Conservation (phyloP, 2,329 filamentous ascomycete species). For the Fonsecaea pugnacius region DNA sequence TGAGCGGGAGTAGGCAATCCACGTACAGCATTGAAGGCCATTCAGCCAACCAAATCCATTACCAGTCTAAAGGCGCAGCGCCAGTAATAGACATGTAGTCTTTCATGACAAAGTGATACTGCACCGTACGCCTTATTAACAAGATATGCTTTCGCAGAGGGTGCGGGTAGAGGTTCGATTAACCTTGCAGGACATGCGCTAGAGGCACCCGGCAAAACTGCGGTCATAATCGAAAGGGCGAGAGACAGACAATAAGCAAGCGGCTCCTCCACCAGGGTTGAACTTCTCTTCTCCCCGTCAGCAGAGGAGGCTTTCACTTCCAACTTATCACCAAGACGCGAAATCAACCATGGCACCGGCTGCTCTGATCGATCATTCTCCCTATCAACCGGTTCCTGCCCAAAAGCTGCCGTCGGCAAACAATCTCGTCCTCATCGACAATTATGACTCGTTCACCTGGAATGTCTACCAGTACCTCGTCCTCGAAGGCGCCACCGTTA, state of each 20-base stretch:
- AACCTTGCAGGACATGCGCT: not conserved
- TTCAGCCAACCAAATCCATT: conserved; percentile 12
- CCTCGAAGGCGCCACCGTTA: conserved; percentile 90
- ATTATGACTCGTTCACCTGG: conserved; percentile 99
- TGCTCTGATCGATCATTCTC: conserved; percentile 77
- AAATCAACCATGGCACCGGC: conserved; percentile 48
- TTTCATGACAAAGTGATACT: conserved; percentile 5
- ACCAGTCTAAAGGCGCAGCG: conserved; percentile 9
- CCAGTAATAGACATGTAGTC: conserved; percentile 11
- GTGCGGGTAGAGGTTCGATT: not conserved
- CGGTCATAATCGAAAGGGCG: not conserved
- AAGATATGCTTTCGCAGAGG: not conserved
- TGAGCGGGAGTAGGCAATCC: not conserved
- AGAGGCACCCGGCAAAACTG: conserved; percentile 3
- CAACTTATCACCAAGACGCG: not conserved
- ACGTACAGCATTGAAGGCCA: conserved; percentile 3
- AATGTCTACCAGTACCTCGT: conserved; percentile 98
- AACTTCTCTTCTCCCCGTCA: not conserved
- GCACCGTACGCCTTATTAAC: not conserved
- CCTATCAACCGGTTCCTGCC: conserved; percentile 77
- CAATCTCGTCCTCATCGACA: conserved; percentile 95
- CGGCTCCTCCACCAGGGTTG: not conserved
- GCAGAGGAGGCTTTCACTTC: not conserved
- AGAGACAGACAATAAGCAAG: not conserved
- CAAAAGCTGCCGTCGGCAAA: conserved; percentile 76